Base-by-base conservation (phyloP, 1,284 basidiomycete genomes). In the Macrocystidia cucumis region DNA sequence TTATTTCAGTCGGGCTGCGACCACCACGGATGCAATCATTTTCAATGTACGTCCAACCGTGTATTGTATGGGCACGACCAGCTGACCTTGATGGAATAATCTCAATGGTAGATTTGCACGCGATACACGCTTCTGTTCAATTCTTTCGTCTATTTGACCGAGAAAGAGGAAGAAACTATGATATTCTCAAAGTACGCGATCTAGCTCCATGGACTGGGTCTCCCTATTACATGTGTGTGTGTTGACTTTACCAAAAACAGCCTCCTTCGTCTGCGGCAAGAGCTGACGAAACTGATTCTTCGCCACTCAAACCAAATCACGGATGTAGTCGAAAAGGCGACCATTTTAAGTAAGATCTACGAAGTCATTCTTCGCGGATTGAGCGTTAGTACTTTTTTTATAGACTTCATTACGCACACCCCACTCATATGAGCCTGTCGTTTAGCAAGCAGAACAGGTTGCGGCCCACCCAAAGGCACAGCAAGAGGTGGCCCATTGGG, bases 121-220 rank as follows among this genome's bases (percentile, higher is more conserved):
- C 65, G 79, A 39, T 97, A 96, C 54, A 70, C 81, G 8, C 65
- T 67, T 16, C 54, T 92, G 44, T 95, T 96, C 63, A 79, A 77
- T 40, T 79, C 82, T 2, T 78, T 91, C 43, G 75, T 91, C 13
- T 72, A 74, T 16, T 59, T 95, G 44, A 90, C 88, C 4, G 74
- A 75, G 32, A 82, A 88, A 46, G 81, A 79, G 27, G 88, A 92
- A 45, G 91, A 96, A 54, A 89, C 86, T 4, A 93, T 95, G 91
- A 84, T 93, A 30, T 95, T 93, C 51, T 81, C 85, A 9, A 91
- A 91, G 91, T 91, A 52, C 46, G 72, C 49, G 27, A 7, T 32
- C 9, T 14, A 12, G 11, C 23, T 9, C 18, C 5, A 26, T 2
- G 13, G 18, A 12, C 20, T 4, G 22, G 16, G 18, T 2, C 18